Base-by-base conservation (phyloP, 2,329 filamentous ascomycete genomes). In the Aspergillus eucalypticola region DNA sequence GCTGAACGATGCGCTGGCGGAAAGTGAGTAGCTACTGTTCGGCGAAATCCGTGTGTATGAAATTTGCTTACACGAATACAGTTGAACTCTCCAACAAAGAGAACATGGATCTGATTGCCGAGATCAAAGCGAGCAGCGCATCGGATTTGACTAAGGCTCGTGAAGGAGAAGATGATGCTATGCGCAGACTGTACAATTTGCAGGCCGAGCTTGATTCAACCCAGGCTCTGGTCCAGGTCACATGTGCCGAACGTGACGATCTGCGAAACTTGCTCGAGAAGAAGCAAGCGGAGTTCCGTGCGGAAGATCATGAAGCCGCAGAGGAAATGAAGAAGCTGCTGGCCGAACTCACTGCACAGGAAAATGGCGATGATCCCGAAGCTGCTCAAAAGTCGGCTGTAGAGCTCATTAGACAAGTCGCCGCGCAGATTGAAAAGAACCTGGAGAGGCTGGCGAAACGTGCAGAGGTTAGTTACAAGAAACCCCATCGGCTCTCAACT, bases 361-460 rank as follows among this genome's bases (percentile, higher is more conserved):
- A 74, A 19, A 73, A 68, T 21, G 71, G 67, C 11, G 69, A 74
- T 46, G 66, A 68, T 8, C 66, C 70, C 2, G 73, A 75, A 41
- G 64, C 68, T 29, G 62, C 72, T 10, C 70, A 76, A 54, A 72
- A 76, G 58, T 76, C 76, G 11, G 72, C 70, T 42, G 69, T 73
- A 39, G 75, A 79, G 54, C 71, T 79, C 44, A 67, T 76, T 19
- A 77, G 76, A 57, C 75, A 77, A 64, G 81, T 79, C 41, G 79
- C 79, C n/a, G 82, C 82, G 27, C 80, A 84, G 42, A 80, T 84
- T 61, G 85, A 85, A 74, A 86, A 86, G 66, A 85, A 79, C 53
- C 68, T 76, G 23, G 76, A 79, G 60, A 72, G 74, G 35, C 69
- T 79, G 29, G 75, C 76, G 29, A 73, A 77, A 61, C 76, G 77